Evolutionary conservation across 2,329 filamentous ascomycete species (phyloP).

Genomic region (Aspergillus clavatus): DNA sequence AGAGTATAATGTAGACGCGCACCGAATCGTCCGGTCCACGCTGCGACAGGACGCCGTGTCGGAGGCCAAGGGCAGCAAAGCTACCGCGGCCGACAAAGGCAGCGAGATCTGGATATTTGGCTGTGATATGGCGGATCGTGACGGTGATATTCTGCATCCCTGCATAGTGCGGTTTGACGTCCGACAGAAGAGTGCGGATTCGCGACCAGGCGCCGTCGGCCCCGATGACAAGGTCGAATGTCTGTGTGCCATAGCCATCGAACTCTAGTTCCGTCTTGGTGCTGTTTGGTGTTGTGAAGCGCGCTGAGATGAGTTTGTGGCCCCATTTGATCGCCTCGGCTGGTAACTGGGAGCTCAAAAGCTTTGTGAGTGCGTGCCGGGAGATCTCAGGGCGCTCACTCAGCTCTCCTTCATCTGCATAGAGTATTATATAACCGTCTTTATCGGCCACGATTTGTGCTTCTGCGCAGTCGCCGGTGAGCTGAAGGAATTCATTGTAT

Average conservation of each 20-base stretch:
- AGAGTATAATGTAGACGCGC: slow-evolving; percentile 18
- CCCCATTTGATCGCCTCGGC: slow-evolving; percentile 15
- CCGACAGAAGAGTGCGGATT: slow-evolving; percentile 19
- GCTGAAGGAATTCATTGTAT: slow-evolving; percentile 19
- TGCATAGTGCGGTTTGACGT: slow-evolving; percentile 17
- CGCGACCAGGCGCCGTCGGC: slow-evolving; percentile 29
- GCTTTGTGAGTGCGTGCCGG: slow-evolving; percentile 15
- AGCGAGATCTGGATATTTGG: slow-evolving; percentile 19
- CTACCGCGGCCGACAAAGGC: slow-evolving; percentile 23
- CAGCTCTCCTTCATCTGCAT: slow-evolving; percentile 12
- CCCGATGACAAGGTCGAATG: slow-evolving; percentile 22
- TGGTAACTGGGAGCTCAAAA: slow-evolving; percentile 15
- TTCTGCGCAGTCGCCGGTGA: slow-evolving; percentile 22
- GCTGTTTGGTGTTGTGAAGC: not conserved
- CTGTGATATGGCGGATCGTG: slow-evolving; percentile 17
- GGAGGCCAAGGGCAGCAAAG: slow-evolving; percentile 21
- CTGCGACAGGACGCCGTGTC: slow-evolving; percentile 24
- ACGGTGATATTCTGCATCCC: slow-evolving; percentile 15
- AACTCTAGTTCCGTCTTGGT: slow-evolving; percentile 13
- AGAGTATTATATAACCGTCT: slow-evolving; percentile 16
- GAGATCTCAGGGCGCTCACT: slow-evolving; percentile 25
- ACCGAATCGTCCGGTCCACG: slow-evolving; percentile 18
- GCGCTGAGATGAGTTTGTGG: slow-evolving; percentile 16
- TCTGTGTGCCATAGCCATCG: slow-evolving; percentile 4
- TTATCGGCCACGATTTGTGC: slow-evolving; percentile 13